Evolutionary conservation across 139 green algal species (phyloP).

Genomic region (Nannochloris sp.): DNA sequence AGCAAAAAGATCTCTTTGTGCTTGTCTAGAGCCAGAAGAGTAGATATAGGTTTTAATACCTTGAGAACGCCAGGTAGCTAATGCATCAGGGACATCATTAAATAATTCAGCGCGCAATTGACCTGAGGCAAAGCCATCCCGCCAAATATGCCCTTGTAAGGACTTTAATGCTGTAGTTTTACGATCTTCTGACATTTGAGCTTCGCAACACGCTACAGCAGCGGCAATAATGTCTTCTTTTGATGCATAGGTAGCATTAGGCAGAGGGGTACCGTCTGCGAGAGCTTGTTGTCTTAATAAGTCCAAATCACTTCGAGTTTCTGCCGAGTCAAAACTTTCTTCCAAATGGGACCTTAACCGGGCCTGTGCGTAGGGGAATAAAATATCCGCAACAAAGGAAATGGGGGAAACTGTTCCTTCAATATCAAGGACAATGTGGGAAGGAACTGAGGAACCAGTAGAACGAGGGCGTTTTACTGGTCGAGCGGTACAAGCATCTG

Average conservation of each 20-base stretch:
- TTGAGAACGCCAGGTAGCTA: slow-evolving; percentile 53
- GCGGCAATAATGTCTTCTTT: slow-evolving; percentile 40
- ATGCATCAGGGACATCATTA: slow-evolving; percentile 66
- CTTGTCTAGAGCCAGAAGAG: slow-evolving; percentile 65
- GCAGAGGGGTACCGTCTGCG: neutral
- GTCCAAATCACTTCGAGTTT: slow-evolving; percentile 63
- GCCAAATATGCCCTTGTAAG: slow-evolving; percentile 65
- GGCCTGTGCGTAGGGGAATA: slow-evolving; percentile 78
- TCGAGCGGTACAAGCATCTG: neutral
- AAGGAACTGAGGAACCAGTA: slow-evolving; percentile 18
- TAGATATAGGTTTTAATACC: slow-evolving; percentile 95
- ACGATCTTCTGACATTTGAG: slow-evolving; percentile 62
- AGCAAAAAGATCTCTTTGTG: slow-evolving; percentile 56
- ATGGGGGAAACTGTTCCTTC: slow-evolving; percentile 92
- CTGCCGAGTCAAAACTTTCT: slow-evolving; percentile 38
- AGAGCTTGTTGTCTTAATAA: slow-evolving; percentile 54
- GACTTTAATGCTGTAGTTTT: slow-evolving; percentile 52
- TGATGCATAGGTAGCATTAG: neutral
- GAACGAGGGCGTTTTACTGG: neutral
- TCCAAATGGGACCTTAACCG: slow-evolving; percentile 47
- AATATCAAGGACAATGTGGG: slow-evolving; percentile 86
- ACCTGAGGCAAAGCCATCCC: slow-evolving; percentile 62
- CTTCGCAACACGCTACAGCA: slow-evolving; percentile 48
- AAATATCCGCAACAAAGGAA: slow-evolving; percentile 74
- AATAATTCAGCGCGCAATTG: slow-evolving; percentile 72